These are phyloP conservation scores for Polytrichum commune DNA, from an alignment of 225 moss, liverwort and hornwort species.

Conservation along the genomic window DNA sequence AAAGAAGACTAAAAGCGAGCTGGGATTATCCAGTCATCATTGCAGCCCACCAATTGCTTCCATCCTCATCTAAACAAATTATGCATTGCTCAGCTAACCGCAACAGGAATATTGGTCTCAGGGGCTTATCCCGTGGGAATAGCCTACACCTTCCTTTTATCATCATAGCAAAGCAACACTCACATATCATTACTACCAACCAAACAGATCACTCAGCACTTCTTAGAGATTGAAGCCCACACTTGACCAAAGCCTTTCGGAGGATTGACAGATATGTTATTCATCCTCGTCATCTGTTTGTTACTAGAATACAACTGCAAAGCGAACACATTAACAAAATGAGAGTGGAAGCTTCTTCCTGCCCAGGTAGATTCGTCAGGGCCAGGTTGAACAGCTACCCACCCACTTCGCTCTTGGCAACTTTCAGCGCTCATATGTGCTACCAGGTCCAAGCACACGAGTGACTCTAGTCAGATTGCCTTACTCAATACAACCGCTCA, in stretches of 20 bases:
- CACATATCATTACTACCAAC: fast-evolving
- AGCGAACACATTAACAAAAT: background rate
- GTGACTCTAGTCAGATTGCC: background rate
- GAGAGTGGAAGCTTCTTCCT: conserved; percentile 13
- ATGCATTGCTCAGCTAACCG: conserved; percentile 52
- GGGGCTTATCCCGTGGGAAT: background rate
- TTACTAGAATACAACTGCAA: background rate
- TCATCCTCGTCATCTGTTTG: conserved; percentile 33
- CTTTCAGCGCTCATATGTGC: conserved; percentile 38
- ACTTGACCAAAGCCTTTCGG: conserved; percentile 43
- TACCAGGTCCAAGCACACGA: conserved; percentile 23
- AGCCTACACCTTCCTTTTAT: conserved; percentile 29
- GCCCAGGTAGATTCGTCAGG: conserved; percentile 27
- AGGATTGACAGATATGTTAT: conserved; percentile 47
- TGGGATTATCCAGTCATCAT: conserved; percentile 12
- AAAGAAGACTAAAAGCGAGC: conserved; percentile 4
- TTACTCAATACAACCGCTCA: background rate
- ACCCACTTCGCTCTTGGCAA: conserved; percentile 14
- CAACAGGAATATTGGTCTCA: conserved; percentile 47
- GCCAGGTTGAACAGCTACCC: conserved; percentile 22
- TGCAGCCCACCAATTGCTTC: background rate
- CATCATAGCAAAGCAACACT: conserved; percentile 25
- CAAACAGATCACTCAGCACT: conserved; percentile 27
- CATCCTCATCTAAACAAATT: background rate
- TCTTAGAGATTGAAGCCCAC: conserved; percentile 34